Base-by-base conservation (phyloP, 1,284 basidiomycete species). In the Leccinum ponderosum region DNA sequence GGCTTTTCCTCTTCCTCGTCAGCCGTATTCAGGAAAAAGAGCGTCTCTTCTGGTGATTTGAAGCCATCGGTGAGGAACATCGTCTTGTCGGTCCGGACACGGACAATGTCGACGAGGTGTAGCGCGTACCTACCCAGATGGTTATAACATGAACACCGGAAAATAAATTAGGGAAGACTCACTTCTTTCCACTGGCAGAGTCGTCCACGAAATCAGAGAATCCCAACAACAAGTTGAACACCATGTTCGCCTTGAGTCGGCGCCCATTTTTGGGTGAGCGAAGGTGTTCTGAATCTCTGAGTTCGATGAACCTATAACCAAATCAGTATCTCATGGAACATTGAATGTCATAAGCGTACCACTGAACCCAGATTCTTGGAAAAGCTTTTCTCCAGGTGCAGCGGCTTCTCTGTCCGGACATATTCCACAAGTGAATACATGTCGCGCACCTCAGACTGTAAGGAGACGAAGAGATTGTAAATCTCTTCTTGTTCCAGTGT, bases 311-410 rank as follows among this genome's bases (percentile, higher is more conserved):
- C 96, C 94, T 96, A 69, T 9, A 60, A 50, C 50, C 12, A 53
- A 51, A 55, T 67, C 61, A 57, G 59, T 50, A 39, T 53, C 5
- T 7, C 44, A 4, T 2, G 4, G 39, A 15, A 47, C 1, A 25
- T 22, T 8, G 6, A 37, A 25, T 47, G 22, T 17, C 20, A 17
- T 52, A 15, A 78, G 22, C 84, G 64, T 73, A 95, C 94, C 29
- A 89, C 93, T 75, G 97, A 97, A 6, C 97, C 97, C 56, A 95
- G 80, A 66, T 87, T 95, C 80, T 98, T 99, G 53, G 90, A 87
- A 62, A 98, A 93, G 64, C 91, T 77, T 66, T 88, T 88, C 64
- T 94, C 93, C 2, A 98, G 78, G 39, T 93, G 90, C 3, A 25
- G 22, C 22, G 92, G 87, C 53, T 89, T 90, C 74, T 93, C 93